Conservation (phyloP, 768 basidiomycete genomes). For the Chlorophyllum brunneum region DNA sequence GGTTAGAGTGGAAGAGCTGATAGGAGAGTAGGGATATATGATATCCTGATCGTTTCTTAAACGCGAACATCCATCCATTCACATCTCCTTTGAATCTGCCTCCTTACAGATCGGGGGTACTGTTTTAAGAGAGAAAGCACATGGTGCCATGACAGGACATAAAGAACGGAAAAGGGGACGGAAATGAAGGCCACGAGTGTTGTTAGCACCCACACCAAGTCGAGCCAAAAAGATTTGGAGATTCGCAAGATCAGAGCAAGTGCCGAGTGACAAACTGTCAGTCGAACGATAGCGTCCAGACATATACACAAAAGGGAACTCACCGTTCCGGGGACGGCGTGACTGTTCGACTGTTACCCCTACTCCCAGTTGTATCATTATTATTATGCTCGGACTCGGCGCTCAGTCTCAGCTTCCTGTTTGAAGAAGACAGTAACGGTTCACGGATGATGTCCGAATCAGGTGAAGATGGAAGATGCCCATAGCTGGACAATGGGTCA, state of each 20-base stretch:
- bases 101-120: conserved; percentile 10
- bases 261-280: neutral
- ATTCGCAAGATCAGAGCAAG: neutral
- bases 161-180: neutral
- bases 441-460: conserved; percentile 37
- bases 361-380: neutral
- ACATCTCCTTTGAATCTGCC: neutral
- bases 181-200: neutral
- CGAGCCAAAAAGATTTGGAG: too few relatives aligned
- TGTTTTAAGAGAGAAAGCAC: neutral
- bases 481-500: conserved; percentile 29
- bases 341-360: neutral
- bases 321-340: neutral
- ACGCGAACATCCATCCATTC: neutral
- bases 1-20: neutral
- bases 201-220: too few relatives aligned
- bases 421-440: conserved; percentile 20
- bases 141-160: neutral
- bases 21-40: neutral
- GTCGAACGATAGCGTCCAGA: neutral
- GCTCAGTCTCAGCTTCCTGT: conserved; percentile 16
- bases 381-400: conserved; percentile 11
- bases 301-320: neutral
- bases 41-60: conserved; percentile 1
- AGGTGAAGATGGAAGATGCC: conserved; percentile 41